Base-by-base conservation (phyloP, 176 grass and related monocot genomes). In the Eleusine coracana region DNA sequence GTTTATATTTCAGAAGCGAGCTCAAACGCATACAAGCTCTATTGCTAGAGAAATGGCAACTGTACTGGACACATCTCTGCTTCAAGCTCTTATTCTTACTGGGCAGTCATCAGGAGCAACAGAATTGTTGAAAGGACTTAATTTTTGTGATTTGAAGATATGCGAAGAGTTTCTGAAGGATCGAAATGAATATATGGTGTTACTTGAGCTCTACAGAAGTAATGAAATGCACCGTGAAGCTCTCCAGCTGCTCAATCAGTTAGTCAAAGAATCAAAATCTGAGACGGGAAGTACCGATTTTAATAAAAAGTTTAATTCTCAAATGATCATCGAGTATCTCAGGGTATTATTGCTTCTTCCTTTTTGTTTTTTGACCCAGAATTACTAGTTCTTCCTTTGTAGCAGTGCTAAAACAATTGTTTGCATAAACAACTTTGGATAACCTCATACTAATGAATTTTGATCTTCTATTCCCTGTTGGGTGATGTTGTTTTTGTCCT, bases 271-370 rank as follows among this genome's bases (percentile, higher is more conserved):
- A 88, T 93, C 90, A 64, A 96, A 94, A 73, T 92, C 85, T 67
- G 79, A 77, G 64, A 73, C 70, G 34, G 63, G 66, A 69, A 88
- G 84, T 77, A 80, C 58, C n/a, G 78, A 94, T 82, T 83, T 83
- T 68, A 87, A 39, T 75, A 82, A 78, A 90, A 99, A 93, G 62
- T 92, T 99, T 80, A 92, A 82, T 80, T 85, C 93, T 6, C 85
- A 86, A 85, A 96, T 94, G 85, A 96, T 99, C 75, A 88, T 99
- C 48, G 93, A 96, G 48, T 99, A 99, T 92, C 89, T 99, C 50
- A 90, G 92, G 96, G 96, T 99, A 94, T 75, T 48, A 62, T 39
- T 79, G 28, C 29, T 83, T 39, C 27, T 68, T 62, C 38, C 62
- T 59, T 64, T 48, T 51, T 69, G 51, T 73, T 20, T 70, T 87